Evolutionary conservation across 495 filamentous ascomycete species (phyloP).

Genomic region (Talaromyces proteolyticus): DNA sequence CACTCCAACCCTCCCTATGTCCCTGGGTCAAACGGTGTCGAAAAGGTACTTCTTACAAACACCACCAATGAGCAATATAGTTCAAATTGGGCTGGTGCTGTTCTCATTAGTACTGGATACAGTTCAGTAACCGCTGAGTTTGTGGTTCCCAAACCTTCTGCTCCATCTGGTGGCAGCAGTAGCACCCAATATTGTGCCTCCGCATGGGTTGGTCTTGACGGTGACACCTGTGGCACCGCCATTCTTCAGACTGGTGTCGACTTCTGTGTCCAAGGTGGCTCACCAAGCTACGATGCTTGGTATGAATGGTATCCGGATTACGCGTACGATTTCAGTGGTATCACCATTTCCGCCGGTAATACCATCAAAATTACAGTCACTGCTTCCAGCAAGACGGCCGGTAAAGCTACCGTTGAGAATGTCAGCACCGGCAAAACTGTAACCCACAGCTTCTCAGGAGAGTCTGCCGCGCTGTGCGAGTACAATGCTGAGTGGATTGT

Average conservation of each 20-base stretch:
- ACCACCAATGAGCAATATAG: conserved; percentile 36
- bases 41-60: not conserved
- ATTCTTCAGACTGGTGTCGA: conserved; percentile 61
- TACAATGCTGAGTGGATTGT: conserved; percentile 63
- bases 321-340: conserved; percentile 47
- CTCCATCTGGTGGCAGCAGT: conserved; percentile 23
- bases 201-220: conserved; percentile 62
- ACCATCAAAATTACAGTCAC: conserved; percentile 47
- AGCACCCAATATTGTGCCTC: conserved; percentile 31
- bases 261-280: conserved; percentile 35
- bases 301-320: conserved; percentile 61
- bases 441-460: conserved; percentile 41
- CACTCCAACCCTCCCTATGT: not conserved
- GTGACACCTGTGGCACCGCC: conserved; percentile 49
- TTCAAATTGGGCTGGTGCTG: conserved; percentile 55
- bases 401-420: conserved; percentile 51
- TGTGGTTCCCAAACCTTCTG: conserved; percentile 46
- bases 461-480: conserved; percentile 28
- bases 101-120: conserved; percentile 42
- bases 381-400: conserved; percentile 37
- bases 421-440: conserved; percentile 46
- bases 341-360: conserved; percentile 48
- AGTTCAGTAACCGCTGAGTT: conserved; percentile 49
- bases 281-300: conserved; percentile 48
- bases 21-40: not conserved